phyloP scores from a whole-genome alignment of 2,329 filamentous ascomycete genomes.

The Fusarium heterosporum region DNA sequence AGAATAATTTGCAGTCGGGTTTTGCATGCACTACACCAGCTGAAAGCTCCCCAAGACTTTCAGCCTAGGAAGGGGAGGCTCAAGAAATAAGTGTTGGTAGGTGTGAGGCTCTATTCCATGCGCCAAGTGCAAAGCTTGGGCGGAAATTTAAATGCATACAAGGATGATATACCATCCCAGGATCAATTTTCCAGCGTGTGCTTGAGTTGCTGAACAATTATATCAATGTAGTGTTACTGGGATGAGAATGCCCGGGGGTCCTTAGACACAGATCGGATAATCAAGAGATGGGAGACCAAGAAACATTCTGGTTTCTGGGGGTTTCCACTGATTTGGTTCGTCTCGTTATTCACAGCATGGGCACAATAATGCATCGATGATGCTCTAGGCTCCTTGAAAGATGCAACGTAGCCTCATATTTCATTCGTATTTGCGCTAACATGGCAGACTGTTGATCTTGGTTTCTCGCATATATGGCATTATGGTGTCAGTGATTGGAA shows the following conservation, averaged over 20 bases:
- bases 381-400: constrained; percentile 1
- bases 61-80: neutral
- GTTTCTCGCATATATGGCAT: neutral
- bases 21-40: neutral
- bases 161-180: neutral
- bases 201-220: neutral
- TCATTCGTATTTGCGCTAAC: neutral
- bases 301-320: neutral
- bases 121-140: neutral
- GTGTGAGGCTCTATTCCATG: neutral
- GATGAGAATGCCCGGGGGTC: neutral
- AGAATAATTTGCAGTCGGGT: neutral
- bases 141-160: neutral
- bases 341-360: constrained; percentile 33
- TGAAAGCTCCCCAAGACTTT: neutral
- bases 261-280: neutral
- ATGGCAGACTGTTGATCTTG: neutral
- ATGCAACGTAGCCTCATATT: constrained; percentile 3
- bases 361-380: constrained; percentile 5
- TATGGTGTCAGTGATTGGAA: neutral
- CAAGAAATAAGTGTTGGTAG: neutral
- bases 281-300: neutral
- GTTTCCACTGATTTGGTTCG: constrained; percentile 18
- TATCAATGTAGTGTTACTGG: neutral
- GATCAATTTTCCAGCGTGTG: neutral